Evolutionary conservation across 2,329 filamentous ascomycete genomes (phyloP), one percentile per base, ranked within the genome.

Genomic region (Fusarium algeriense): DNA sequence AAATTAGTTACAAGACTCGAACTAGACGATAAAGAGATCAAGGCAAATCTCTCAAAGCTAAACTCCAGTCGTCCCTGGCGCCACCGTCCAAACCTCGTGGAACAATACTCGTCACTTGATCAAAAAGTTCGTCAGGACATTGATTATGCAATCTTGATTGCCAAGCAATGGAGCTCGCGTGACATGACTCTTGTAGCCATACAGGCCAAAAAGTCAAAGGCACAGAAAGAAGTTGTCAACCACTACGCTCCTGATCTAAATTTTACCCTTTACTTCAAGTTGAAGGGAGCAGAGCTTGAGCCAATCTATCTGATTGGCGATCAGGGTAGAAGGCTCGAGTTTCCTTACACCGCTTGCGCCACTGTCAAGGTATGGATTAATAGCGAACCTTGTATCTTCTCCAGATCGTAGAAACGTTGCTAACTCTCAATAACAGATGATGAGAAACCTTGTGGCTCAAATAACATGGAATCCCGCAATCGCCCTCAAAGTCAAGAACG

Each of bases 231-330:
- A 11, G 30, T 20, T 26, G 12, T n/a, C 12, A 58, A n/a, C 14
- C 45, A 40, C 14, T 58, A 58, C 13, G 45, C 34, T 17, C 46
- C 55, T 26, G 55, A 58, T n/a, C 26, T 58, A 13, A 53, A 38
- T 13, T 15, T 53, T 13, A 40, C 45, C n/a, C 45, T 58, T 15
- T 58, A 53, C 28, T 53, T 58, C 5, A 52, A 38, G 14, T n/a
- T 53, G 5, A 23, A 23, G 23, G 55, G 55, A n/a, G 3, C 14
- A 12, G 45, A 58, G 28, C 19, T 41, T 20, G 45, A 53, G 28
- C 55, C 45, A 7, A 40, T 58, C 8, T 52, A 58, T 32, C 1
- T 58, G 15, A 13, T 23, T 3, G 55, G 23, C 23, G 23, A 53
- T 52, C 12, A 8, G 3, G 45, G 13, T 1, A 58, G 43, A 26